Base-by-base conservation (phyloP, 345 rosid genomes). In the Murraya koenigii region DNA sequence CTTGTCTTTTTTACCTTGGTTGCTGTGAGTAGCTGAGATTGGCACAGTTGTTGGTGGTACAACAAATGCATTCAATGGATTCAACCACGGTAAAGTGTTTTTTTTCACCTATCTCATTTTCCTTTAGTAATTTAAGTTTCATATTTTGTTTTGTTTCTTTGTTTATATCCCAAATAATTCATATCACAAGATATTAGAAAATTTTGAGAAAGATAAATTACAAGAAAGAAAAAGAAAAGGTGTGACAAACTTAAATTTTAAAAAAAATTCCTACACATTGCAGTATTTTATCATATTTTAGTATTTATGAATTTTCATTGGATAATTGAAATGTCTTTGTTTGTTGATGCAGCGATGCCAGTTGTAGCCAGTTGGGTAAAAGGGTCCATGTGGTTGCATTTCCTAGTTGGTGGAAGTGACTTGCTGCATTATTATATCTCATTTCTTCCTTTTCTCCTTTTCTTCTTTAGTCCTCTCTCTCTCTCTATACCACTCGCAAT, bases 321-420 rank as follows among this genome's bases (percentile, higher is more conserved):
- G 22, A 47, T 60, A 66, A 66, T 39, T 32, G 38, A 9, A 56
- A 30, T 38, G 54, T 49, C 22, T 61, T 23, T 80, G 11, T 78
- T 68, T 74, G 65, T 72, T 26, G 44, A 67, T 80, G 88, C 90
- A 95, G 98, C 87, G 75, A 95, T 93, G 92, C 96, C 98, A 55
- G n/a, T 89, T 69, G 97, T 95, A 30, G 2, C 61, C 86, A 92
- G 84, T 79, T 84, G 89, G 79, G 84, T 95, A 52, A 93, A 93
- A 91, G 99, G 96, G 68, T 98, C 98, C 32, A 92, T 93, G 92
- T 93, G 98, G 98, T 78, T 93, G 76, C 99, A 95, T 87, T 95
- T 95, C 86, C 87, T 95, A 47, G 81, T 95, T 82, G 97, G 98
- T 76, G 97, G 90, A 92, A 90, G 99, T 81, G 71, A 69, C 76